Base-by-base conservation (phyloP, 495 filamentous ascomycete species). In the Cercophora sp. region DNA sequence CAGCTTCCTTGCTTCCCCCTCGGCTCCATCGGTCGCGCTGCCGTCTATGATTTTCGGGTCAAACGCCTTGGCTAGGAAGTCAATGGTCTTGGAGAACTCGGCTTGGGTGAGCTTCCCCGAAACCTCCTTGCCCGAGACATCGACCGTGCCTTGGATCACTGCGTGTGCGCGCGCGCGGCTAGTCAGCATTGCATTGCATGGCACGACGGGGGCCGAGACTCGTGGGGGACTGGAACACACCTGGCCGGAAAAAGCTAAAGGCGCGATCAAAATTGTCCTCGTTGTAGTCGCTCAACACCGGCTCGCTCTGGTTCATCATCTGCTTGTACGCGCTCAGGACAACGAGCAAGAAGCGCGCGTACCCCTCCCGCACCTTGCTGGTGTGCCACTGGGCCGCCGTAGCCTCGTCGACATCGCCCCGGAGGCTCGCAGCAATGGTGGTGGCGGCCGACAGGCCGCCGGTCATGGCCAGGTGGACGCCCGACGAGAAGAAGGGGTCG, bases 261-360 rank as follows among this genome's bases (percentile, higher is more conserved):
- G 77, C 77, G 22, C 62, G 57, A 8, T 78, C 74, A 46, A 76
- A 78, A 23, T 58, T 66, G 0, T 73, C 59, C 48, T 77, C 75
- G 22, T 77, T 68, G 23, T 61, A 69, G 41, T 75, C 62, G 9
- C 37, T 41, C 10, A 68, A 47, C 5, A 68, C 54, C 15, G 60
- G 62, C 15, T 64, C 53, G 4, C 76, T 68, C 22, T 65, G 56
- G n/a, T 45, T 8, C 9, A 61, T 54, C 39, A 81, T 77, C 61
- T 80, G 78, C 57, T 69, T 70, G 4, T 66, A 54, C 1, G 72
- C 66, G 44, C 67, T 77, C 36, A 68, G 41, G 1, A 80, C 71
- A 1, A 78, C 65, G 1, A 81, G 46, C 25, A 79, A 48, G 63
- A 81, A 81, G 9, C 76, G 70, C 1, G 73, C 76, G 44, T 79